Percentiles rank a stretch among this genome's conserved stretches.
Conservation (phyloP, 2,329 filamentous ascomycete species). For the Ophiostoma himal-ulmi region DNA sequence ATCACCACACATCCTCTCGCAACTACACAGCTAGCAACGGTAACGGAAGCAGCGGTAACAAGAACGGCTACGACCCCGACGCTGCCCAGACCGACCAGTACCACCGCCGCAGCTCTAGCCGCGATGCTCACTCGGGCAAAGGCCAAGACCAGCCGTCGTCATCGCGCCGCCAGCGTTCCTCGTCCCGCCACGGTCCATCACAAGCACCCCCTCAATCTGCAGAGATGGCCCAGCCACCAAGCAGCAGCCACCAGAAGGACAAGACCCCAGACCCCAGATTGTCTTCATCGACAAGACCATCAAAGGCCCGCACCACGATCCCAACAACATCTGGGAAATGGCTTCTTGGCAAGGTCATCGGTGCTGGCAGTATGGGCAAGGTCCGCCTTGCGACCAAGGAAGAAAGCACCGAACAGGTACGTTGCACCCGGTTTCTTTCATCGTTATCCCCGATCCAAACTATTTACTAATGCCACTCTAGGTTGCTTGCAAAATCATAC, state of each 20-base stretch:
- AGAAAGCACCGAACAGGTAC: conserved; percentile 84
- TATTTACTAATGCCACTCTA: conserved; percentile 33
- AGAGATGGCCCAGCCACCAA: not conserved
- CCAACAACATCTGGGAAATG: conserved; percentile 87
- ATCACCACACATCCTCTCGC: conserved; percentile 25
- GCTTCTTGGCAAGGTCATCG: conserved; percentile 93
- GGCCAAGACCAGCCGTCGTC: conserved; percentile 45
- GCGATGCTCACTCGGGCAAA: conserved; percentile 43
- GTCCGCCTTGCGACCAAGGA: conserved; percentile 91
- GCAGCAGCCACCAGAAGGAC: conserved; percentile 26
- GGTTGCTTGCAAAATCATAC: conserved; percentile 97
- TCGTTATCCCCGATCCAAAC: not conserved
- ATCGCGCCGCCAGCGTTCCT: conserved; percentile 48
- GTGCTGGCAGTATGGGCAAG: conserved; percentile 97
- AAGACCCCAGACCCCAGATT: conserved; percentile 41
- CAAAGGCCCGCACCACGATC: conserved; percentile 70
- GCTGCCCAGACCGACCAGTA: conserved; percentile 17
- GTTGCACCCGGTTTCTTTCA: conserved; percentile 25
- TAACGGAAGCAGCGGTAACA: conserved; percentile 11
- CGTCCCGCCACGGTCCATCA: conserved; percentile 24
- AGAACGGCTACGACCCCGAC: conserved; percentile 20
- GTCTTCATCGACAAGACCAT: conserved; percentile 44
- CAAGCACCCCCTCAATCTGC: conserved; percentile 34
- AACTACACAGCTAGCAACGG: conserved; percentile 21
- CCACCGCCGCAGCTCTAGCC: conserved; percentile 48